Percentiles rank a stretch among this genome's conserved stretches.
phyloP scores from a whole-genome alignment of 495 filamentous ascomycete genomes.

The Geoglossum glabrum region DNA sequence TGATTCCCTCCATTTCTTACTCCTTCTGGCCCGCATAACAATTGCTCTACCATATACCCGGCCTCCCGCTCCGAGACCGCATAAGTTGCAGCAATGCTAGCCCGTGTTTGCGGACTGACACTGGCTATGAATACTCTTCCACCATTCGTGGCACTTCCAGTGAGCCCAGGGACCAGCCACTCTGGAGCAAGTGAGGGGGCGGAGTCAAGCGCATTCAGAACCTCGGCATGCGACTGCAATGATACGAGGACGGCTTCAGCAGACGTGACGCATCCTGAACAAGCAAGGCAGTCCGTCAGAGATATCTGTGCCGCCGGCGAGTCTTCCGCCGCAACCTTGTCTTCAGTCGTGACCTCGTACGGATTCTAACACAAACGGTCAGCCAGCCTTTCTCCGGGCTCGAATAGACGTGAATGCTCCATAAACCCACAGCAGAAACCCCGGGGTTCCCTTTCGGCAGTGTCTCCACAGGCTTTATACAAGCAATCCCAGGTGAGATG shows the following conservation, averaged over 20 bases:
- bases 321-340: conserved; percentile 39
- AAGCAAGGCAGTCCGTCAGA: conserved; percentile 91
- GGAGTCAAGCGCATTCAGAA: conserved; percentile 59
- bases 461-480: conserved; percentile 92
- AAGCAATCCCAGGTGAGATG: conserved; percentile 90
- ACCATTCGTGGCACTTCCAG: conserved; percentile 2
- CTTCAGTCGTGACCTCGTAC: conserved; percentile 84
- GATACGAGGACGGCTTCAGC: conserved; percentile 89
- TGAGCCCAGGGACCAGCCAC: conserved; percentile 13
- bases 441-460: conserved; percentile 37
- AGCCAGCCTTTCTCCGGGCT: neutral
- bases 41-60: conserved; percentile 60
- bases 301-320: conserved; percentile 56
- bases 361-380: conserved; percentile 26
- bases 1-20: conserved; percentile 45
- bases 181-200: conserved; percentile 27
- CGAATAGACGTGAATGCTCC: too few species aligned
- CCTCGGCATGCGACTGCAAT: conserved; percentile 79
- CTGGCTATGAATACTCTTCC: conserved; percentile 70
- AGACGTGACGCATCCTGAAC: conserved; percentile 92
- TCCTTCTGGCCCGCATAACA: conserved; percentile 51
- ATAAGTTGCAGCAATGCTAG: conserved; percentile 67
- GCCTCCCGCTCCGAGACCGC: conserved; percentile 52
- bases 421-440: conserved; percentile 8
- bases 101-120: conserved; percentile 75